Conservation (phyloP, 371 early-diverging fungal species). For the Coemansia sp. region DNA sequence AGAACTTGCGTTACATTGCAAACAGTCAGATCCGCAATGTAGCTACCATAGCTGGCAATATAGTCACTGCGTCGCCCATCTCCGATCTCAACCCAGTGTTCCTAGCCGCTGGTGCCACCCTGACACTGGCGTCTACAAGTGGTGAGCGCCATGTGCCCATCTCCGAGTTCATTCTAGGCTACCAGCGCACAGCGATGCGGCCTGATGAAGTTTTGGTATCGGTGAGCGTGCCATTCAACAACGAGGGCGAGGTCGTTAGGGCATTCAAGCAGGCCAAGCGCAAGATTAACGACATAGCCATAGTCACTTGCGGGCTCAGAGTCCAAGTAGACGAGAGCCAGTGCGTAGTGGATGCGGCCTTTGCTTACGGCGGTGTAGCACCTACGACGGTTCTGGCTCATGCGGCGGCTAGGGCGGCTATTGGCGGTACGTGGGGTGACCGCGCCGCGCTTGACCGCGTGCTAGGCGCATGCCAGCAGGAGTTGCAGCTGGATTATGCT, state of each 20-base stretch:
- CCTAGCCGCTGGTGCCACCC: constrained; percentile 61
- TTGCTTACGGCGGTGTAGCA: constrained; percentile 77
- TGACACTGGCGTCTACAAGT: constrained; percentile 55
- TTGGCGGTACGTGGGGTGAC: constrained; percentile 58
- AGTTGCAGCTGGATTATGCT: constrained; percentile 60
- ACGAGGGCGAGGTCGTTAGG: constrained; percentile 56
- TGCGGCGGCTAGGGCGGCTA: constrained; percentile 36
- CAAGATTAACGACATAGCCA: constrained; percentile 79
- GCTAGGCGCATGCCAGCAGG: constrained; percentile 51
- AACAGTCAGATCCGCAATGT: constrained; percentile 79
- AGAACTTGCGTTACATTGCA: constrained; percentile 72
- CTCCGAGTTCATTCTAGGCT: constrained; percentile 70
- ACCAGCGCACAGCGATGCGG: constrained; percentile 68
- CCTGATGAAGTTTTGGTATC: constrained; percentile 62
- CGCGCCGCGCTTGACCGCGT: constrained; percentile 50
- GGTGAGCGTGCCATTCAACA: constrained; percentile 62
- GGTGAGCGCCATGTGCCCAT: constrained; percentile 58
- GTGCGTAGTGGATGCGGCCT: constrained; percentile 56
- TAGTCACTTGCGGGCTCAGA: constrained; percentile 69
- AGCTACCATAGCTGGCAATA: constrained; percentile 77
- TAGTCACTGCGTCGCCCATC: constrained; percentile 77
- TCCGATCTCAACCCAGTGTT: constrained; percentile 81
- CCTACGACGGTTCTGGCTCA: constrained; percentile 60
- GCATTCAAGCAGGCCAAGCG: constrained; percentile 82
- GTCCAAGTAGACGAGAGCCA: constrained; percentile 53